These are phyloP conservation scores for Escallonia rubra DNA, from an alignment of 129 eudicot genomes.

Conservation along the genomic window DNA sequence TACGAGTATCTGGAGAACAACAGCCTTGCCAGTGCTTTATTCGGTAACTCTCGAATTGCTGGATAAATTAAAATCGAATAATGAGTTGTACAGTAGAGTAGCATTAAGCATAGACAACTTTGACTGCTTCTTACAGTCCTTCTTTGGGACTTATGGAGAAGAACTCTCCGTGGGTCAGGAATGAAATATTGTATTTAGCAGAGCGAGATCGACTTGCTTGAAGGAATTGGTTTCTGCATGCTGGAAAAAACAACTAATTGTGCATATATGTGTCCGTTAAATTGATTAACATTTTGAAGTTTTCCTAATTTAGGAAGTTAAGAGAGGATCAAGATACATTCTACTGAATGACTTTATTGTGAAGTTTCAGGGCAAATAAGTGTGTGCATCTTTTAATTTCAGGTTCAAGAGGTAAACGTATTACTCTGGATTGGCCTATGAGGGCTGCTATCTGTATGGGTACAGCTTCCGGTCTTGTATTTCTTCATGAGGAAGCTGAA, in stretches of 20 bases:
- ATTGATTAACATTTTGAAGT: not conserved
- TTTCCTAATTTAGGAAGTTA: too few species aligned
- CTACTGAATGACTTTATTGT: not conserved
- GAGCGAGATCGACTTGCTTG: too few species aligned
- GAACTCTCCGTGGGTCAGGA: too few species aligned
- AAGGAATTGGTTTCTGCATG: too few species aligned
- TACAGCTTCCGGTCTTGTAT: conserved; percentile 76
- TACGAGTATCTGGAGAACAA: conserved; percentile 60
- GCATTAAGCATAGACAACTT: too few species aligned
- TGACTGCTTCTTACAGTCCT: too few species aligned
- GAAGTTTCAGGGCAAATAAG: not conserved
- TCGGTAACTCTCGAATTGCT: conserved; percentile 24
- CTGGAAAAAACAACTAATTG: too few species aligned
- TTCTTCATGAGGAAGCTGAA: conserved; percentile 71
- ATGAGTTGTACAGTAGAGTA: not conserved
- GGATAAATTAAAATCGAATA: not conserved
- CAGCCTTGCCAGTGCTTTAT: conserved; percentile 60
- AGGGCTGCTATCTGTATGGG: conserved; percentile 72
- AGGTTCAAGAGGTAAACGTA: conserved; percentile 46
- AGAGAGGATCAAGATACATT: too few species aligned
- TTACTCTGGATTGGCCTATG: conserved; percentile 59
- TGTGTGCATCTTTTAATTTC: conserved; percentile 5
- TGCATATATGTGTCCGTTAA: not conserved
- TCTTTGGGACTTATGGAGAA: too few species aligned
- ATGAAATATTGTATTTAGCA: too few species aligned